Evolutionary conservation across 2,329 filamentous ascomycete genomes (phyloP).

Genomic region (Colletotrichum higginsianum): DNA sequence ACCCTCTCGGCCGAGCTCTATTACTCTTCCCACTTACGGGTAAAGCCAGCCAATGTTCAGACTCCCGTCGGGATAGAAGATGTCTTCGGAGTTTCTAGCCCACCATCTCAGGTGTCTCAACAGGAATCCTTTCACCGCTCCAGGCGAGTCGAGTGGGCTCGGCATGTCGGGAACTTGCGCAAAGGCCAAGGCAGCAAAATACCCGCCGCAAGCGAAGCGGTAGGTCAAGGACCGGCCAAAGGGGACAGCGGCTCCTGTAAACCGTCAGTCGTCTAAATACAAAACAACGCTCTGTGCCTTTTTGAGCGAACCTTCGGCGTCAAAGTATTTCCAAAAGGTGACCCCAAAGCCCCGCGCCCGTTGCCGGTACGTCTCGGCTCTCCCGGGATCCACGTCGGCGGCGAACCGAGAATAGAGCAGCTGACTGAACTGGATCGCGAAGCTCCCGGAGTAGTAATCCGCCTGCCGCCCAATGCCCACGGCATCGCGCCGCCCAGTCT

Average conservation of each 20-base stretch:
- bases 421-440: conserved; percentile 67
- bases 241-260: conserved; percentile 63
- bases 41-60: conserved; percentile 61
- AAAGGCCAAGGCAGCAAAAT: conserved; percentile 62
- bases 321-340: conserved; percentile 65
- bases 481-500: conserved; percentile 45
- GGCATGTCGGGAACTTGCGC: conserved; percentile 57
- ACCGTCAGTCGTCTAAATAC: not conserved
- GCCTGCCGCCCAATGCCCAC: conserved; percentile 55
- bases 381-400: conserved; percentile 55
- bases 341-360: conserved; percentile 58
- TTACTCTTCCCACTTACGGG: conserved; percentile 44
- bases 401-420: conserved; percentile 62
- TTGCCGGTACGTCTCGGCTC: conserved; percentile 55
- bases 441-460: conserved; percentile 69
- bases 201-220: conserved; percentile 64
- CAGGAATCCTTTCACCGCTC: conserved; percentile 63
- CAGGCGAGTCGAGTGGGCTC: conserved; percentile 53
- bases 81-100: conserved; percentile 55
- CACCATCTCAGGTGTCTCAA: conserved; percentile 67
- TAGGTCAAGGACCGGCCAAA: conserved; percentile 68
- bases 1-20: too few relatives aligned
- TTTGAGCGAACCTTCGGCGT: conserved; percentile 54
- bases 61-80: conserved; percentile 65
- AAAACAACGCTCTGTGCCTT: accelerated